These are phyloP conservation scores for Apiospora marii DNA, from an alignment of 2,329 filamentous ascomycete species.

Conservation along the genomic window DNA sequence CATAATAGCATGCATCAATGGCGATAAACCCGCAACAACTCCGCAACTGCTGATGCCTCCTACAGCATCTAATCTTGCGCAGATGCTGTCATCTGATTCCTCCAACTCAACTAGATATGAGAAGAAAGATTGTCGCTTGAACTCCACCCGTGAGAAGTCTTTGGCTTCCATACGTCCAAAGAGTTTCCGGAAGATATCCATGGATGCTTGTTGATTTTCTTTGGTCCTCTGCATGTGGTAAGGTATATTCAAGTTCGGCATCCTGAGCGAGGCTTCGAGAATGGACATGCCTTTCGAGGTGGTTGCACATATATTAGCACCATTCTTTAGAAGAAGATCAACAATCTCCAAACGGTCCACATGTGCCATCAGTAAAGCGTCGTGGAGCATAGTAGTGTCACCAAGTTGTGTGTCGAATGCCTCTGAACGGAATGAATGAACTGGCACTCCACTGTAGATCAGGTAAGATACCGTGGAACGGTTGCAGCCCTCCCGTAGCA, in stretches of 20 bases:
- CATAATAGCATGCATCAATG: background rate
- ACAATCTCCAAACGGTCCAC: background rate
- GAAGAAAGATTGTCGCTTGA: background rate
- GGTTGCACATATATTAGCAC: background rate
- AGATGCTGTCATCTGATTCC: background rate
- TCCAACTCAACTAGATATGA: background rate
- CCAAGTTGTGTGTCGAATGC: background rate
- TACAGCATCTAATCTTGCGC: background rate
- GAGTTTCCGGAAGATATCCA: background rate
- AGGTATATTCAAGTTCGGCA: no score
- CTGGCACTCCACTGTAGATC: background rate
- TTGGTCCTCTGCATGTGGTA: no score
- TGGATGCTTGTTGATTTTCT: background rate
- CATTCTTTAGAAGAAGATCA: background rate
- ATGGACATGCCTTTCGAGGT: background rate
- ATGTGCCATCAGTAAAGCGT: background rate
- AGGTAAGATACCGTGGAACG: background rate
- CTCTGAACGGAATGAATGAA: background rate
- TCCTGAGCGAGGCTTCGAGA: background rate
- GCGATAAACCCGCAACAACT: rapidly evolving
- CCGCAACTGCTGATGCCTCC: background rate
- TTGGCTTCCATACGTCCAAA: background rate
- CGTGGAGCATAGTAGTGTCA: background rate
- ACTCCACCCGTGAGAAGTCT: no score
- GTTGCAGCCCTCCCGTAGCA: background rate